Base-by-base conservation (phyloP, 257 asterid species). In the Fraxinus excelsior region DNA sequence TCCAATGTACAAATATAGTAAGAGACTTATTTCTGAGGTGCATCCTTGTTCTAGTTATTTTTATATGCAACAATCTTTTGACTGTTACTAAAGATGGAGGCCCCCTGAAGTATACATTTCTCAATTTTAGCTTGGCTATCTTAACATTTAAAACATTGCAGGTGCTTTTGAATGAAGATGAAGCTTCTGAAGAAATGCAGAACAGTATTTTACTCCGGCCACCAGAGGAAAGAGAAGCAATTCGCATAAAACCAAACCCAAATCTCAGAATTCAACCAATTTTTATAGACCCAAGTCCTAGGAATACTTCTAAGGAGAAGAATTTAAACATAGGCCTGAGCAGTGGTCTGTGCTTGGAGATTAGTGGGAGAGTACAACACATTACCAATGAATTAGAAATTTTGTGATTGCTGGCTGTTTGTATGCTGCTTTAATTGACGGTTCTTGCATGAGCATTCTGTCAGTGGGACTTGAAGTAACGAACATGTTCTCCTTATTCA, bases 281-380 rank as follows among this genome's bases (percentile, higher is more conserved):
- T 78, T 95, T 95, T 79, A 82, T 93, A 71, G 94, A 93, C 74
- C 94, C 96, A 4, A 92, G 94, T 80, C 89, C 92, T 18, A 86
- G 90, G 79, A 86, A 67, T 85, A 62, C 87, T 73, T 66, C 76
- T 53, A 88, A 86, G 83, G 90, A 85, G 74, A 82, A 60, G 35
- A 77, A 76, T 69, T 19, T 29, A 60, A 87, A 75, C 80, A 86
- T 76, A 83, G 82, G 86, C 58, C 67, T 70, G 1, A 82, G 79
- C 65, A 85, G 58, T 37, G 92, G 97, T 31, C 69, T 95, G 88
- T 91, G 94, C 89, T 85, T 93, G 89, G 94, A 91, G 93, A 89
- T 90, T 73, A 95, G 96, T 74, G 99, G 99, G 75, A 87, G 97
- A 78, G 94, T 95, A 65, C 99, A 93, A 14, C 96, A 90, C 75